phyloP scores from a whole-genome alignment of 345 rosid species.

The Acer yangbiense region DNA sequence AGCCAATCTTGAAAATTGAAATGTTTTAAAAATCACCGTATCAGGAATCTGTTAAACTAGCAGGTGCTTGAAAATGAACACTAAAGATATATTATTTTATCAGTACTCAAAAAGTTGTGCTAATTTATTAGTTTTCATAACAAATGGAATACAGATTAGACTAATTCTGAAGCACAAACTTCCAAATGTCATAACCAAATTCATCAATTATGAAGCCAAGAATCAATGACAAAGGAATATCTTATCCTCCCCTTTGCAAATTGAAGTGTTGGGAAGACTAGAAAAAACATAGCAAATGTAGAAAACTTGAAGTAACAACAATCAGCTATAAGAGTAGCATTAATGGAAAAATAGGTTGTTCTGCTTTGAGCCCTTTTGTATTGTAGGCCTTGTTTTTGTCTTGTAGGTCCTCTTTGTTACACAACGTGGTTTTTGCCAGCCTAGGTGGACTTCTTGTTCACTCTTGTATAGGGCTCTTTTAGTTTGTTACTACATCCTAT shows the following conservation, averaged over 20 bases:
- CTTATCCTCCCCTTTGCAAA: background rate
- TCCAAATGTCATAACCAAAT: background rate
- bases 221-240: background rate
- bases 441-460: no score
- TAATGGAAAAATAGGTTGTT: background rate
- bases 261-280: conserved; percentile 1
- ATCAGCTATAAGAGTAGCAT: background rate
- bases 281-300: background rate
- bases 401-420: no score
- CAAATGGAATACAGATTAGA: background rate
- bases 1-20: no score
- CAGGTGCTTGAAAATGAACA: background rate
- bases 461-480: no score
- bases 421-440: no score
- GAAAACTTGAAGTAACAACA: background rate
- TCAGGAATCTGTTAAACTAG: background rate
- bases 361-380: no score
- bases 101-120: background rate
- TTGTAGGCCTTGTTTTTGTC: no score
- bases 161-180: background rate
- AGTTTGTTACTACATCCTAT: no score
- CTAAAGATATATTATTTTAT: background rate
- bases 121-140: background rate
- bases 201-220: background rate
- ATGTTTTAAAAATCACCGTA: background rate